Base-by-base conservation (phyloP, 257 asterid genomes). In the Leonotis leonurus region DNA sequence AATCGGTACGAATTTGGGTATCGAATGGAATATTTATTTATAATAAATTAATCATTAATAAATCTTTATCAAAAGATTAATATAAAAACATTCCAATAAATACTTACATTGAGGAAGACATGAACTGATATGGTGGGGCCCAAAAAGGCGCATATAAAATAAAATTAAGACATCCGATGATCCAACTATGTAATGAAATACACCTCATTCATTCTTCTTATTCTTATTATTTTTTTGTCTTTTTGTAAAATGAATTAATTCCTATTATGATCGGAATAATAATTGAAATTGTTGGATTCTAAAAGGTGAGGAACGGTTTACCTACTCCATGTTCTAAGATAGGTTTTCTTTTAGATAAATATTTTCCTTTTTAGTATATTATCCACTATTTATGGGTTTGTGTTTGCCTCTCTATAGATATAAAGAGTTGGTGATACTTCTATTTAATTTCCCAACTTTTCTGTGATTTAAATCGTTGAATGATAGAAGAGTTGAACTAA, bases 71-170 rank as follows among this genome's bases (percentile, higher is more conserved):
- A n/a, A n/a, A n/a, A n/a, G n/a, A n/a, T n/a, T n/a, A n/a, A n/a
- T n/a, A n/a, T n/a, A n/a, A n/a, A n/a, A n/a, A n/a, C n/a, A n/a
- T n/a, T n/a, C n/a, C 3, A n/a, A 24, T 14, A 8, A 14, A 27
- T 16, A n/a, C n/a, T n/a, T n/a, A n/a, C n/a, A n/a, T n/a, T n/a
- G 32, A 9, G 9, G 7, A 29, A 54, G 45, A 46, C 61, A 62
- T 63, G 51, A 71, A 48, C 37, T 14, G 71, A 64, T 56, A 46
- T 16, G 24, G 67, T 39, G 62, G 71, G 69, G 60, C 26, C 63
- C n/a, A 6, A 56, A 9, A 21, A 13, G 9, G 18, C 2, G 18
- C 6, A 3, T 0, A 3, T 29, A 7, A 18, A 39, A 39, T 21
- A 6, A 30, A 13, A 46, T 30, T 30, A 8, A n/a, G 39, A 13